Evolutionary conservation across 306 rosid species (phyloP), one percentile per base, ranked within the genome.

Genomic region (Sicyos baderoa): DNA sequence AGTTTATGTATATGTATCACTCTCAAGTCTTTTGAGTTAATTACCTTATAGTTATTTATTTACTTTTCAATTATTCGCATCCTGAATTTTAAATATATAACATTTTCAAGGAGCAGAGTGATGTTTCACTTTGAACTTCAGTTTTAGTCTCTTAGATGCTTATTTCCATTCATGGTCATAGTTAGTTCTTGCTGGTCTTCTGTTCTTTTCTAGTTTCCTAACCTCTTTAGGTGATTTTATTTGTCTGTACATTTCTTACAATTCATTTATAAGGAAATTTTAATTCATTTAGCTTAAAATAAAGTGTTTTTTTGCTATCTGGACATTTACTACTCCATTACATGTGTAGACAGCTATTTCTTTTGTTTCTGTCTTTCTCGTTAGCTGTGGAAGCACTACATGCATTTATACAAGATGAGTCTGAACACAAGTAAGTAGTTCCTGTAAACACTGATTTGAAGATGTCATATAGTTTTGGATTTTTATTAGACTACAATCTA

Each of bases 261-360:
- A 23, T 13, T 49, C 14, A 70, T 40, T 37, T 23, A 7, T 5
- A 5, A 17, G 32, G 35, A 70, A 51, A 4, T 37, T 29, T 50
- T 17, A 7, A 23, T 15, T 52, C 40, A 15, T 14, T 63, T 10
- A 44, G 7, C 37, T 65, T 22, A 0, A 18, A 64, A 12, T 44
- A 19, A 44, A 21, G 11, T 65, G 22, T 9, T 32, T 21, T 65
- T 48, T 22, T 23, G 42, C 56, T 49, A 23, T 9, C 13, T 73
- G 88, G 76, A 76, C 77, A 78, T 74, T 71, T 79, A 79, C 78
- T 80, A 72, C 77, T 82, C 81, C 79, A 83, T 78, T 90, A 73
- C 84, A 14, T 85, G 83, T 88, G 81, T 93, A 93, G 99, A 86
- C 99, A 93, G 99, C 97, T 93, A 78, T 93, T 93, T 84, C 96